Percentiles rank a stretch among this genome's conserved stretches.
Conservation (phyloP, 208 protist species). For the Endotrypanum monterogeii region DNA sequence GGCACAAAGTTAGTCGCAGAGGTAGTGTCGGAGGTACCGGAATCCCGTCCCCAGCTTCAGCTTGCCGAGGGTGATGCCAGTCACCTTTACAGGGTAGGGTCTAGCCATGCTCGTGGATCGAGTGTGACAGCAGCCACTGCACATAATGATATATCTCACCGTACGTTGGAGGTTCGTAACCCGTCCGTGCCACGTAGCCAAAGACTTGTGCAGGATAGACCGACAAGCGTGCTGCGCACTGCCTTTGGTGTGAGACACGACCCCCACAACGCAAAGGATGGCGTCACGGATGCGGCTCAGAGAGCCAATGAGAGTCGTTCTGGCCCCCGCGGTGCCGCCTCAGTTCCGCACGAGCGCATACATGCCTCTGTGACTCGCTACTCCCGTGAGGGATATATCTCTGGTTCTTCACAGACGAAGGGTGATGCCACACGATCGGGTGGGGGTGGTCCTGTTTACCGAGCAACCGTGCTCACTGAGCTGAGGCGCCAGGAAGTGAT, state of each 20-base stretch:
- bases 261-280: background rate
- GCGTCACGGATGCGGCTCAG: background rate
- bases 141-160: background rate
- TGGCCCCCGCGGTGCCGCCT: background rate
- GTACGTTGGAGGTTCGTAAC: background rate
- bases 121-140: background rate
- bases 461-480: constrained; percentile 38
- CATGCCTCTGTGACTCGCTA: background rate
- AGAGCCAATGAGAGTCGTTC: background rate
- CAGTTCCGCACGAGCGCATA: background rate
- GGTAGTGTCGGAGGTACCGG: background rate
- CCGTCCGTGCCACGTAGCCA: background rate
- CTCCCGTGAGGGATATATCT: background rate
- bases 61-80: background rate
- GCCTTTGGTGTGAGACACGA: background rate
- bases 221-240: background rate
- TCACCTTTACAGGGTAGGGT: background rate
- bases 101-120: background rate
- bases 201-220: background rate
- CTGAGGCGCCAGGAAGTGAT: constrained; percentile 43
- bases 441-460: constrained; percentile 4
- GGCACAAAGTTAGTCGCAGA: background rate
- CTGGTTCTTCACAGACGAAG: background rate
- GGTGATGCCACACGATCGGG: background rate
- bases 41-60: background rate